Base-by-base conservation (phyloP, 495 filamentous ascomycete species). In the Daldinia bambusicola region DNA sequence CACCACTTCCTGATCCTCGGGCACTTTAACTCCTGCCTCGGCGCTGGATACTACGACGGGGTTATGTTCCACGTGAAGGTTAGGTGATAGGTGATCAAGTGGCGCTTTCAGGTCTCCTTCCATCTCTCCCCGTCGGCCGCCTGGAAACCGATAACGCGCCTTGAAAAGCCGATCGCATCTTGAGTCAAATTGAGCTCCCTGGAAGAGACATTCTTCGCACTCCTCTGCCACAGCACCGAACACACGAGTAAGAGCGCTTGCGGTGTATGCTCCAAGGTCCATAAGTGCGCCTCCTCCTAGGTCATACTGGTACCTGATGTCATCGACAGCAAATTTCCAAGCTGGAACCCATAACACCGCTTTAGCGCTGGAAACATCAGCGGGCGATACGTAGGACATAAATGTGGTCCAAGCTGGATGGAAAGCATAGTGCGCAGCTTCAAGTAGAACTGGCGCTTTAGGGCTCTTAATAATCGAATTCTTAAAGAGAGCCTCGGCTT, bases 401-500 rank as follows among this genome's bases (percentile, higher is more conserved):
- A 88, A 89, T 0, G 64, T 63, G 16, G 80, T 74, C 83, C 84
- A 88, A 6, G 84, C 79, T 2, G 87, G 88, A 55, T 88, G 84
- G 72, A 89, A 91, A 13, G 78, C 75, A 63, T 78, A 80, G 73
- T 89, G 87, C 51, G 88, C 83, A 6, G 88, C 89, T 75, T 92
- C 90, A 2, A 91, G 80, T 0, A 90, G 70, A 9, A 91, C 81
- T 0, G 78, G 78, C 2, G 72, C 71, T 18, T 53, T 55, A 18
- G 74, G 66, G 0, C 64, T 31, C 0, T 67, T 62, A n/a, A 84
- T 57, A 14, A 79, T 69, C 8, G 79, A 77, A 81, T 8, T 83
- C 77, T 5, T 72, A 76, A 87, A 86, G 43, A 88, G 75, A 4
- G 66, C 59, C 36, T 70, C 68, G 13, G 86, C 86, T 70, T 88